phyloP scores from a whole-genome alignment of 2,329 filamentous ascomycete species.

The Apiospora rasikravindrae region DNA sequence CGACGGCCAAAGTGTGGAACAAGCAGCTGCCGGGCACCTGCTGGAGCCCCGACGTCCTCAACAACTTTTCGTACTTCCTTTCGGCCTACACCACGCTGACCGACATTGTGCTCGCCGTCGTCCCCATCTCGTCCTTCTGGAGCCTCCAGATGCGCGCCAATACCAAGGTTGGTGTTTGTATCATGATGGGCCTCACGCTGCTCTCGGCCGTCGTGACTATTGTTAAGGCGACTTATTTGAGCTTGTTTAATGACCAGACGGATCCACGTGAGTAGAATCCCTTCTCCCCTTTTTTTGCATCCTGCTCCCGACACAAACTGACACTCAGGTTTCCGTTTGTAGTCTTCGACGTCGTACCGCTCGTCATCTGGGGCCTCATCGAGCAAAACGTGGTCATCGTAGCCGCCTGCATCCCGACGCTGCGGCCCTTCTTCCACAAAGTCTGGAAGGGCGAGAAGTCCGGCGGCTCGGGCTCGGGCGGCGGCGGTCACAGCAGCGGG shows the following conservation, averaged over 20 bases:
- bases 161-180: conserved; percentile 33
- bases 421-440: conserved; percentile 32
- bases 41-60: conserved; percentile 32
- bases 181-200: conserved; percentile 37
- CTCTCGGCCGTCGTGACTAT: conserved; percentile 35
- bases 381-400: conserved; percentile 39
- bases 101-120: conserved; percentile 34
- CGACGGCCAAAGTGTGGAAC: conserved; percentile 32
- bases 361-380: conserved; percentile 29
- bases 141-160: conserved; percentile 33
- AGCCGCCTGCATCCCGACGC: conserved; percentile 35
- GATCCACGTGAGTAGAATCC: conserved; percentile 32
- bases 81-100: conserved; percentile 35
- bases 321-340: neutral
- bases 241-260: conserved; percentile 30
- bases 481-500: neutral
- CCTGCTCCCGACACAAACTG: too few relatives aligned
- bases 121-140: conserved; percentile 34
- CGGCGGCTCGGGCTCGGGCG: neutral
- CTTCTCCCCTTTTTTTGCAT: neutral
- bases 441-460: conserved; percentile 4
- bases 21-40: conserved; percentile 27
- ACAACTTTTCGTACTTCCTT: conserved; percentile 34
- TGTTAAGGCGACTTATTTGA: conserved; percentile 35
- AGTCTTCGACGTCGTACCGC: conserved; percentile 18